These are phyloP conservation scores for Aureobasidium sp. DNA, from an alignment of 2,329 filamentous ascomycete genomes.

Conservation along the genomic window DNA sequence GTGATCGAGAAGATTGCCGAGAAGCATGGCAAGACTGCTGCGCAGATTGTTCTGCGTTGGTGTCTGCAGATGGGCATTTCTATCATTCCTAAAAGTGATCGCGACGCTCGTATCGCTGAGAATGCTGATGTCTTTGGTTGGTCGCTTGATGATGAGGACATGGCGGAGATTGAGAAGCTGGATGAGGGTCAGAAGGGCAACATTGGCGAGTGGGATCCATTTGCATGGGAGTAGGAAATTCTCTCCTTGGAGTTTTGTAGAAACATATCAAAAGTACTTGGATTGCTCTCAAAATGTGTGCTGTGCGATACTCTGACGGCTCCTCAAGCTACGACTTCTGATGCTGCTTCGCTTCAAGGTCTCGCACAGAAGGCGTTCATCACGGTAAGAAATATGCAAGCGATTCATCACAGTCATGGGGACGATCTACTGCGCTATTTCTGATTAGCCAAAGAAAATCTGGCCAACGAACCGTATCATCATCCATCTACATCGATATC, in stretches of 20 bases:
- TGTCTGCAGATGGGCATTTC: slow-evolving; percentile 68
- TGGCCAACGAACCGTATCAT: no score
- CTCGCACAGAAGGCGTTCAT: no score
- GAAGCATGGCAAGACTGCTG: slow-evolving; percentile 63
- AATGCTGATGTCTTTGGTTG: slow-evolving; percentile 34
- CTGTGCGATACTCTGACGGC: no score
- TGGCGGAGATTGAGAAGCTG: slow-evolving; percentile 29
- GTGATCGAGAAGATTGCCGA: slow-evolving; percentile 55
- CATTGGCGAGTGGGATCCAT: slow-evolving; percentile 21
- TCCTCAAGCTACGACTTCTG: no score
- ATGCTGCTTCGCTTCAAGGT: no score
- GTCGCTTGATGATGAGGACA: slow-evolving; percentile 31
- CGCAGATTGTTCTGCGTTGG: slow-evolving; percentile 71
- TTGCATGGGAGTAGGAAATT: slow-evolving; percentile 17
- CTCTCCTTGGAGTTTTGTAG: neutral
- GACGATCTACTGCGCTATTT: no score
- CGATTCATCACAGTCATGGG: no score
- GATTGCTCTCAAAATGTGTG: no score
- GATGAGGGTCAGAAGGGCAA: slow-evolving; percentile 25
- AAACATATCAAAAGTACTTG: no score
- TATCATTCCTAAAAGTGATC: slow-evolving; percentile 35
- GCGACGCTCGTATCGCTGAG: slow-evolving; percentile 28
- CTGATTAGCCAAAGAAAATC: no score
- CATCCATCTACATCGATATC: no score
- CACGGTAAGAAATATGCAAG: no score